Base-by-base conservation (phyloP, 2,329 filamentous ascomycete species). In the Neopestalotiopsis sp. region DNA sequence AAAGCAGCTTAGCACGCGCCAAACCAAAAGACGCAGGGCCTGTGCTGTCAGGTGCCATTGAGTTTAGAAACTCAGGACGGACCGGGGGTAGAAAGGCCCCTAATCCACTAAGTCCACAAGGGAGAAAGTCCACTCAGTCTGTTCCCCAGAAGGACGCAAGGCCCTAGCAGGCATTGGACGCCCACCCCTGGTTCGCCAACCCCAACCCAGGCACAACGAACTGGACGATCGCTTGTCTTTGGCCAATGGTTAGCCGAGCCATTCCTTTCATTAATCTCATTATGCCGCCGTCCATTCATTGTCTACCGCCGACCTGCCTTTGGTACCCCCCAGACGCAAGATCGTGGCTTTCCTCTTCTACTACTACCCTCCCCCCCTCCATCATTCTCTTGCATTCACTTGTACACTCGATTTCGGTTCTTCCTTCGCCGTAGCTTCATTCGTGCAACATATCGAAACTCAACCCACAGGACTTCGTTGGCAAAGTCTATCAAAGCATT, bases 401-500 rank as follows among this genome's bases (percentile, higher is more conserved):
- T 61, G 12, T 56, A 67, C 45, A 32, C 40, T 14, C n/a, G 20
- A 53, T 53, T 53, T 20, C 45, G 45, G 24, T 53, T 53, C 45
- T 53, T 53, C 49, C 28, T 67, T 63, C 42, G 61, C 58, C 38
- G 28, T 63, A 40, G 38, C 53, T 64, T 64, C 61, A 28, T 49
- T 64, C 61, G n/a, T 38, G 34, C n/a, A 34, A 20, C 38, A 28
- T 30, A 57, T 49, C 61, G 34, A 38, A 20, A 38, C 32, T 38
- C 53, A 57, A 67, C 34, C 65, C 38, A 67, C 57, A 62, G 66
- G 40, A 67, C 66, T 67, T 67, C 66, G 66, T 67, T 67, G 66
- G 66, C 66, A 67, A 67, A 67, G 66, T 53, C n/a, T 20, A 53
- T n/a, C n/a, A 14, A 24, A 66, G 65, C 65, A 67, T 67, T 67